phyloP scores from a whole-genome alignment of 1,284 basidiomycete species.

The Sphagnurus paluster region DNA sequence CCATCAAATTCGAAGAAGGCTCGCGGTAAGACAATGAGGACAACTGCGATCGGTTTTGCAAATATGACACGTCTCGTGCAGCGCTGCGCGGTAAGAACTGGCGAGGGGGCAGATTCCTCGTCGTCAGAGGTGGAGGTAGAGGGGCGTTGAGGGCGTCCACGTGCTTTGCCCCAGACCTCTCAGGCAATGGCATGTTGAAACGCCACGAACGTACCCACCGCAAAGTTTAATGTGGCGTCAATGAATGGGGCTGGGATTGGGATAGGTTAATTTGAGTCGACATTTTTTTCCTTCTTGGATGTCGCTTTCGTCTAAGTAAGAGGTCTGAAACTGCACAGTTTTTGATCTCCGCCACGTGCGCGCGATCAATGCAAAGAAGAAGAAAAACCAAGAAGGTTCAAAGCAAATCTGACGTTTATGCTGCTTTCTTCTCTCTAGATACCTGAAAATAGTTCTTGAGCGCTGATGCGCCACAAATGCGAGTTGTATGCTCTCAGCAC shows the following conservation, averaged over 20 bases:
- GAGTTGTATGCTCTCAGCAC: too few relatives aligned
- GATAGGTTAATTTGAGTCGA: not conserved
- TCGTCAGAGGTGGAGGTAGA: constrained; percentile 19
- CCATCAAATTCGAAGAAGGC: too few relatives aligned
- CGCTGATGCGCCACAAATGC: too few relatives aligned
- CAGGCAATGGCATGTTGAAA: constrained; percentile 9
- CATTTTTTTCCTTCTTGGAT: too few relatives aligned
- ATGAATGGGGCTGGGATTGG: not conserved
- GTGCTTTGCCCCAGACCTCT: constrained; percentile 15
- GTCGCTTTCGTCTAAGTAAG: too few relatives aligned
- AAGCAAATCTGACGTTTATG: too few relatives aligned
- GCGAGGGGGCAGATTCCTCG: constrained; percentile 17
- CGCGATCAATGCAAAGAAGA: not conserved
- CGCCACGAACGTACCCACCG: constrained; percentile 1
- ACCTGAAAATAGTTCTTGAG: too few relatives aligned
- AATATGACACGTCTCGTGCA: constrained; percentile 5
- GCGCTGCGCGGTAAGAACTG: constrained; percentile 1
- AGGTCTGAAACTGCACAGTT: not conserved
- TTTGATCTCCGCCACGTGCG: not conserved
- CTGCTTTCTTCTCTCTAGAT: too few relatives aligned
- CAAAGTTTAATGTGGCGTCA: constrained; percentile 8
- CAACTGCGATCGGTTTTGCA: not conserved
- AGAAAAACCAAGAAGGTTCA: too few relatives aligned
- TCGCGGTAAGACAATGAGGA: too few relatives aligned
- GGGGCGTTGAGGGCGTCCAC: constrained; percentile 13